Percentiles rank a stretch among this genome's conserved stretches.
Conservation (phyloP, 108 stramenopile genomes). For the Mediolabrus comicus region DNA sequence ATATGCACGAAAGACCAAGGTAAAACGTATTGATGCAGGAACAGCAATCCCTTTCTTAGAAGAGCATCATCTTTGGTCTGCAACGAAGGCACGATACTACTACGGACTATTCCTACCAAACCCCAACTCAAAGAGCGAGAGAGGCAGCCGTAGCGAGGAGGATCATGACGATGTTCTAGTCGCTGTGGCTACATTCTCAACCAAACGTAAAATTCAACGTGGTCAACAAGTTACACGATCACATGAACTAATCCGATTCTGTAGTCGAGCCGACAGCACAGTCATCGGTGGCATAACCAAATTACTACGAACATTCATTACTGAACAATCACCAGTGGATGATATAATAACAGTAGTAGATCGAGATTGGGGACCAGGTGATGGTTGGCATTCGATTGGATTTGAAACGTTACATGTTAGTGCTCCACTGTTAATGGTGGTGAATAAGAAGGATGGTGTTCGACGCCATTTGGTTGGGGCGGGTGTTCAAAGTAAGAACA, state of each 20-base stretch:
- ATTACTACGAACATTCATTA: constrained; percentile 38
- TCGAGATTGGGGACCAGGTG: constrained; percentile 59
- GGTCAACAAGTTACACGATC: constrained; percentile 10
- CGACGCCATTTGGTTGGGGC: constrained; percentile 38
- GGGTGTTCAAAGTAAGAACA: constrained; percentile 3
- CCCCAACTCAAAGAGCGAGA: background rate
- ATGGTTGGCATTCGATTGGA: constrained; percentile 45
- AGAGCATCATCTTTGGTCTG: constrained; percentile 55
- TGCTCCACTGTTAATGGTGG: constrained; percentile 45
- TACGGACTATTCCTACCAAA: constrained; percentile 44
- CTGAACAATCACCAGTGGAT: constrained; percentile 31
- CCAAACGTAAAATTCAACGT: constrained; percentile 36
- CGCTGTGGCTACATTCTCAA: constrained; percentile 50
- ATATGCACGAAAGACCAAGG: constrained; percentile 49
- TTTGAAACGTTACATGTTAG: constrained; percentile 41
- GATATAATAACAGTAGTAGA: constrained; percentile 62
- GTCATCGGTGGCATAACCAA: constrained; percentile 60
- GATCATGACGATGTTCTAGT: constrained; percentile 38
- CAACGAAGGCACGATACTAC: constrained; percentile 41
- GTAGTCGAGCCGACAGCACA: constrained; percentile 20
- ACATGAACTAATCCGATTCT: constrained; percentile 59
- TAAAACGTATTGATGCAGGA: constrained; percentile 16
- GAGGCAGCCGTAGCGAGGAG: background rate
- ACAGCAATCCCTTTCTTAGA: constrained; percentile 46
- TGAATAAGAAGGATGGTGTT: constrained; percentile 13